These are phyloP conservation scores for Huntiella bhutanensis DNA, from an alignment of 2,329 filamentous ascomycete genomes.

Conservation along the genomic window DNA sequence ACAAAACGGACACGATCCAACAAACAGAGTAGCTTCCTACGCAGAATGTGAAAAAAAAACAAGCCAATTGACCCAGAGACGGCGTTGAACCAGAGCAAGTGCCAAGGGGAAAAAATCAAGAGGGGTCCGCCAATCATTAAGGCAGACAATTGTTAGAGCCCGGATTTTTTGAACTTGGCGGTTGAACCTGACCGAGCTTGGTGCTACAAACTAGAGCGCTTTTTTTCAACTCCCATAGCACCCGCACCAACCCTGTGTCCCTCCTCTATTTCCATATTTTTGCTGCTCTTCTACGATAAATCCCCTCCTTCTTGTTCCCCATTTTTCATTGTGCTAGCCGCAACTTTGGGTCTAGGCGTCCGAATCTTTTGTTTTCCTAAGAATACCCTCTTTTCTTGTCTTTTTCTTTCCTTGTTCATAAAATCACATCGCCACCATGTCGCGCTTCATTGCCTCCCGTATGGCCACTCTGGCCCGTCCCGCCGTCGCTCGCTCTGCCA, in stretches of 20 bases:
- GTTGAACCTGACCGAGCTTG: neutral
- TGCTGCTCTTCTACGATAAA: slow-evolving; percentile 6
- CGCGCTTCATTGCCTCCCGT: slow-evolving; percentile 11
- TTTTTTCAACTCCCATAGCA: slow-evolving; percentile 4
- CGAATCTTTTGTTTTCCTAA: slow-evolving; percentile 1
- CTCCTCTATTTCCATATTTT: slow-evolving; percentile 5
- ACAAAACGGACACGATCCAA: neutral
- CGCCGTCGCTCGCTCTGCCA: slow-evolving; percentile 6
- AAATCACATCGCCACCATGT: slow-evolving; percentile 8
- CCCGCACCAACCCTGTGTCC: neutral
- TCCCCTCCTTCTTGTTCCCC: slow-evolving; percentile 6
- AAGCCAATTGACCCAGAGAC: neutral
- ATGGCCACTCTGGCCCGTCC: slow-evolving; percentile 10
- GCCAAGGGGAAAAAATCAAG: neutral
- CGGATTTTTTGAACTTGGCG: slow-evolving; percentile 1
- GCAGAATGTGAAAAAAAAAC: neutral
- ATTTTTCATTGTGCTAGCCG: slow-evolving; percentile 1
- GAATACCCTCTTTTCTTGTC: slow-evolving; percentile 1
- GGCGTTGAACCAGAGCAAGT: neutral
- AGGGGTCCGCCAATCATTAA: slow-evolving; percentile 9
- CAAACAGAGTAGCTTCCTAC: neutral
- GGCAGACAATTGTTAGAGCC: slow-evolving; percentile 8
- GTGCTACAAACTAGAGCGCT: slow-evolving; percentile 3
- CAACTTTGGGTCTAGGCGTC: neutral
- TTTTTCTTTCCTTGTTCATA: neutral